A percentile compares a stretch with the other conserved stretches of the same genome.
Evolutionary conservation across 2,329 filamentous ascomycete species (phyloP).

Genomic region (Colletotrichum sp.): DNA sequence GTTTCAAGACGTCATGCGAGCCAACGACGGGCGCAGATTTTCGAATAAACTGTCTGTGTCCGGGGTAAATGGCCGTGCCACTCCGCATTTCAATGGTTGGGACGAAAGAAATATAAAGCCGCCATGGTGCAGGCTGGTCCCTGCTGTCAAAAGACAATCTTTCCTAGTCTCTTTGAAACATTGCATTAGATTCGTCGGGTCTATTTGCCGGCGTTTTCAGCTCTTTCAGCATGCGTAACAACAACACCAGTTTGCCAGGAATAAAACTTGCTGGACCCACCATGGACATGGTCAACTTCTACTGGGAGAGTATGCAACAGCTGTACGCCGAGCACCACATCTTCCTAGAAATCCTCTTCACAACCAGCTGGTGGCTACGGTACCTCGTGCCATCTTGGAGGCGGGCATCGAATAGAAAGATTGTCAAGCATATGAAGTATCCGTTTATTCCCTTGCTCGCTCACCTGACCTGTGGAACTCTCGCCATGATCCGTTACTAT

Average conservation of each 20-base stretch:
- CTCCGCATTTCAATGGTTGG: not conserved
- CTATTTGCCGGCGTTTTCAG: not conserved
- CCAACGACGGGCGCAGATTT: not conserved
- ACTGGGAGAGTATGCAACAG: not conserved
- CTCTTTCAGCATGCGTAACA: not conserved
- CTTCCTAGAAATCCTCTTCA: slow-evolving; percentile 2
- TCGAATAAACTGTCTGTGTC: not conserved
- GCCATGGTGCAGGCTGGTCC: not conserved
- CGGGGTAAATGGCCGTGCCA: not conserved
- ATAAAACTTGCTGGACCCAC: not conserved
- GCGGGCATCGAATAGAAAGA: not conserved
- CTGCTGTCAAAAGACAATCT: not conserved
- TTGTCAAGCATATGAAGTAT: not conserved
- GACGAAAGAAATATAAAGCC: not conserved
- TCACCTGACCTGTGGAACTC: not conserved
- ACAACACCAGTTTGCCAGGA: not conserved
- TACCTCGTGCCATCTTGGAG: not conserved
- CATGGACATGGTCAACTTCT: not conserved
- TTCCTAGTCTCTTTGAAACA: not conserved
- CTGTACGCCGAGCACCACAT: not conserved
- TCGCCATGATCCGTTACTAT: not conserved
- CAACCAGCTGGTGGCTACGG: not conserved
- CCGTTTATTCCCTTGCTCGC: not conserved
- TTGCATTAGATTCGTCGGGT: not conserved
- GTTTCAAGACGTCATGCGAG: not conserved